phyloP scores from a whole-genome alignment of 2,329 filamentous ascomycete genomes.

The Lachnellula cervina region DNA sequence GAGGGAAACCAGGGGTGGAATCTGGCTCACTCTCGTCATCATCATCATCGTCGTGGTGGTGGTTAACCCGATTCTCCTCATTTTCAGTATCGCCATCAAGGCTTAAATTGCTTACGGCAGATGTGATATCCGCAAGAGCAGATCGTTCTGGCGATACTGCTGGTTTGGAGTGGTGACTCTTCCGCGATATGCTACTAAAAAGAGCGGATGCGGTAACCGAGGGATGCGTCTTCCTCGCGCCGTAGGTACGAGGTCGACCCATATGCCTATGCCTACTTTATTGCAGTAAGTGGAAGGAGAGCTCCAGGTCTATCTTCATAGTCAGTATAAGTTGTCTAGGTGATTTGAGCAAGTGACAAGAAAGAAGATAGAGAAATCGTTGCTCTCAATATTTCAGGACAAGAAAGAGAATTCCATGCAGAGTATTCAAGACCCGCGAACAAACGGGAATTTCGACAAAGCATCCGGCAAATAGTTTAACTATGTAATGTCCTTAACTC shows the following conservation, averaged over 20 bases:
- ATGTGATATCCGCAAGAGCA: background rate
- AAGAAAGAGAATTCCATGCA: no score
- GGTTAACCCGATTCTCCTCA: background rate
- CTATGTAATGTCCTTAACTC: no score
- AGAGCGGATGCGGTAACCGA: slow-evolving; percentile 10
- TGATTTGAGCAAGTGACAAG: no score
- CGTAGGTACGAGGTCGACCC: slow-evolving; percentile 12
- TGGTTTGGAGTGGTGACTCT: background rate
- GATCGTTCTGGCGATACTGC: background rate
- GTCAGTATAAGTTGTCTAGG: no score
- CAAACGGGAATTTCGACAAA: no score
- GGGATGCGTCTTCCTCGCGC: slow-evolving; percentile 10
- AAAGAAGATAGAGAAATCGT: no score
- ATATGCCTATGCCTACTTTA: background rate
- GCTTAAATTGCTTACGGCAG: background rate
- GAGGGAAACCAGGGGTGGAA: background rate
- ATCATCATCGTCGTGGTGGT: background rate
- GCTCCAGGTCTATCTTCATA: no score
- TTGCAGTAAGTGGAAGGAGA: no score
- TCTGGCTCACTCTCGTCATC: background rate
- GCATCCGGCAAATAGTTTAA: no score
- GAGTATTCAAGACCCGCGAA: no score
- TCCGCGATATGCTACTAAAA: slow-evolving; percentile 4
- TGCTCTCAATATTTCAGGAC: no score
- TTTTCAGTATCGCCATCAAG: background rate